Evolutionary conservation across 2,329 filamentous ascomycete species (phyloP), one percentile per base, ranked within the genome.

Genomic region (Colletotrichum noveboracense): DNA sequence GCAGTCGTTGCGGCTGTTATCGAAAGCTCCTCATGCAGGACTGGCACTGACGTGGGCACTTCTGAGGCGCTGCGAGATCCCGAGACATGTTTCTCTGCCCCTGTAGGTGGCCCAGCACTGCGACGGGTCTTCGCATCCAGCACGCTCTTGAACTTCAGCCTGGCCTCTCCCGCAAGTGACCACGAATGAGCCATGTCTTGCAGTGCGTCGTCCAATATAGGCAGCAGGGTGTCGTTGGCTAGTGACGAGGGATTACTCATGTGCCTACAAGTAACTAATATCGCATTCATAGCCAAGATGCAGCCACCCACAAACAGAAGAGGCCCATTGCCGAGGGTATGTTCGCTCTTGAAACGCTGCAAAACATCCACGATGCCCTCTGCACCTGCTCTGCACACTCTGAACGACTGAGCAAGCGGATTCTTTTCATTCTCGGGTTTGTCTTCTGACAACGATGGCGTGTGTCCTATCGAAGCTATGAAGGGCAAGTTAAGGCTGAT

Each of bases 401-500:
- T 58, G 24, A 70, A 58, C 2, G 58, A 70, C 24, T 34, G 52
- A 3, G 55, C n/a, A 2, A 74, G 68, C 10, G 71, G 71, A 13
- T 69, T 61, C 26, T 9, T 36, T 3, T 12, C 14, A 21, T 18
- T 43, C 3, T 70, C 38, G 2, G 58, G 3, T 2, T 21, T 43
- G 13, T 64, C 66, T 7, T 70, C 71, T 16, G 71, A 38, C 8
- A 55, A 13, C 16, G 66, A 26, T 2, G 71, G 71, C 7, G 30
- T 66, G 10, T 8, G 12, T 13, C 58, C 66, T 14, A 74, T 43
- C n/a, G 71, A 70, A 5, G 71, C 60, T n/a, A 74, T 12, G 58
- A 74, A 74, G n/a, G 67, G 71, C 28, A 74, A 12, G 7, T 74
- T 74, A 6, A 74, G 67, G 48, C 66, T 71, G 60, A 74, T 70